These are phyloP conservation scores for Dictyostelium citrinum DNA, from an alignment of 78 protist species.

Conservation along the genomic window DNA sequence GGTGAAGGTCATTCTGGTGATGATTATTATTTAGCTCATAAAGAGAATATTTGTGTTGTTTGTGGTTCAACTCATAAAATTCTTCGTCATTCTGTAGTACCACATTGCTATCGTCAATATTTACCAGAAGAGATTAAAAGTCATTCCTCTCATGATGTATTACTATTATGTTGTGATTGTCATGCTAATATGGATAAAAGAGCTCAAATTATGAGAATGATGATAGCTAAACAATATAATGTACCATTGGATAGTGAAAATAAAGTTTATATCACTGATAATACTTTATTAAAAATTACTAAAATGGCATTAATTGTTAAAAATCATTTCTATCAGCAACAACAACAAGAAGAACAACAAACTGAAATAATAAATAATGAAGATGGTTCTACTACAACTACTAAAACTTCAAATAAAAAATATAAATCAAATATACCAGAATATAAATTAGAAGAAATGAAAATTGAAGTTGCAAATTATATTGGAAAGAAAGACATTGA, in stretches of 20 bases:
- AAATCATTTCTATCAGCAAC: not conserved
- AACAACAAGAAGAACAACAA: not conserved
- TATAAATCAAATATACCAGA: not conserved
- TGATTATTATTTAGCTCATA: conserved; percentile 26
- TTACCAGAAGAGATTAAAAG: conserved; percentile 39
- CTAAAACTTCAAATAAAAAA: not conserved
- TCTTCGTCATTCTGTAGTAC: conserved; percentile 55
- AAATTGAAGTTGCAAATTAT: not conserved
- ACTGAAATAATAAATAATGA: not conserved
- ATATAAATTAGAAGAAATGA: conserved; percentile 15
- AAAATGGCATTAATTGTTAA: not conserved
- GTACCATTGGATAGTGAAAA: conserved; percentile 16
- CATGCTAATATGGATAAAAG: conserved; percentile 38
- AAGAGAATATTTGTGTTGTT: conserved; percentile 52
- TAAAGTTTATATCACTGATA: not conserved
- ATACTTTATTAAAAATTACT: not conserved
- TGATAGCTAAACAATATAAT: conserved; percentile 25
- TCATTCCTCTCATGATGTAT: conserved; percentile 23
- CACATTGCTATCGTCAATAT: conserved; percentile 72
- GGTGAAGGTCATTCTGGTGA: conserved; percentile 73
- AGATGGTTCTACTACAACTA: not conserved
- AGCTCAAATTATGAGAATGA: conserved; percentile 44
- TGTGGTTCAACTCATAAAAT: conserved; percentile 46
- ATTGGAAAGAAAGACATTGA: not conserved
- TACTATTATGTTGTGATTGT: conserved; percentile 61